Evolutionary conservation across 2,329 filamentous ascomycete species (phyloP), one percentile per base, ranked within the genome.

Genomic region (Phaeophleospora eucalypticola): DNA sequence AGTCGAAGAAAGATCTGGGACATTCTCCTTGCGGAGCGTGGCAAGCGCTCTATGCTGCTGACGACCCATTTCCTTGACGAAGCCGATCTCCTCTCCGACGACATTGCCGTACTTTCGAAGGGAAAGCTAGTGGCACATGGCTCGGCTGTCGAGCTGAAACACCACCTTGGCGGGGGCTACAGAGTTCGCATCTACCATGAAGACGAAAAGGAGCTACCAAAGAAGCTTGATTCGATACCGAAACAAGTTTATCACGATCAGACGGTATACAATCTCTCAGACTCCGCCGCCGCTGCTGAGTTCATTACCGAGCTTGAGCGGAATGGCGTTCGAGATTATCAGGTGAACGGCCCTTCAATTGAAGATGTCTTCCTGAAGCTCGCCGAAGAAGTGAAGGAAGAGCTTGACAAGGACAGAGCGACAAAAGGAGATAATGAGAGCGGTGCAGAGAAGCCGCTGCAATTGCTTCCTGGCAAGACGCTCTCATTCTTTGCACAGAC

Each of bases 41-140:
- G 89, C 16, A 77, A 77, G 49, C 76, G 90, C 35, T 95, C 90
- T 0, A 86, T 95, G 58, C 80, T 96, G 35, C 68, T 96, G 47
- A 96, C 90, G 0, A 96, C 90, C 0, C 91, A 96, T 65, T 96
- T 95, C 66, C 75, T 96, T 7, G 91, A 96, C 60, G 91, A 96
- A 67, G 91, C 90, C 0, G 90, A 96, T 62, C 74, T 95, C 1
- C 77, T 96, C 1, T 86, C 89, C 0, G 91, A 96, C 62, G 84
- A 90, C 51, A 94, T 96, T 54, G 87, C 84, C 1, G 88, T 96
- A 43, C 71, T 96, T 9, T 94, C 88, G 3, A 90, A 89, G 62
- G 90, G 90, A 16, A 82, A 81, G 1, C 75, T 95, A 2, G 87
- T 88, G 46, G 89, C 87, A 0, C 77, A 88, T 57, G 90, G 90